A percentile compares a stretch with the other conserved stretches of the same genome.
phyloP scores from a whole-genome alignment of 2,329 filamentous ascomycete genomes.

The Aspergillus unguis region DNA sequence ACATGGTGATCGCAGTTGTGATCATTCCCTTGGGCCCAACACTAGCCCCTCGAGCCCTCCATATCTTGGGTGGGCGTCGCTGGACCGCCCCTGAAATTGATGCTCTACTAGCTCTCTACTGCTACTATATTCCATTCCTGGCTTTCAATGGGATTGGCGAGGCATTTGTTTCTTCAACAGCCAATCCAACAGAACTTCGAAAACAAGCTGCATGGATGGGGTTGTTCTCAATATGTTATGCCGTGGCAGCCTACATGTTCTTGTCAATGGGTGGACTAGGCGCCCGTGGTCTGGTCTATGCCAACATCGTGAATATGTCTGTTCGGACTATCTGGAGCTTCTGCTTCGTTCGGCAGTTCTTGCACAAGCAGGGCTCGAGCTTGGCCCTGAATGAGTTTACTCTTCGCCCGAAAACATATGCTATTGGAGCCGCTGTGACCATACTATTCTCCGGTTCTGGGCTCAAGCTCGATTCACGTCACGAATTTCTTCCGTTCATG shows the following conservation, averaged over 20 bases:
- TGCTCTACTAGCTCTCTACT: conserved; percentile 72
- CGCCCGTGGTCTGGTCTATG: conserved; percentile 75
- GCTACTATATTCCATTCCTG: conserved; percentile 88
- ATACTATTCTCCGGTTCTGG: conserved; percentile 31
- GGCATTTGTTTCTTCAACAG: conserved; percentile 87
- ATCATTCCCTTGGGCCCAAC: conserved; percentile 70
- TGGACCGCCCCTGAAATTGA: conserved; percentile 76
- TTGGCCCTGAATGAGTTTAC: conserved; percentile 45
- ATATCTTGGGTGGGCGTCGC: conserved; percentile 68
- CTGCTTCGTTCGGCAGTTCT: conserved; percentile 66
- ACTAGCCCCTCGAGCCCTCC: conserved; percentile 69
- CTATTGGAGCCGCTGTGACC: conserved; percentile 45
- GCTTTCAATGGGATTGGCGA: conserved; percentile 90
- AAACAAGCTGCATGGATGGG: conserved; percentile 81
- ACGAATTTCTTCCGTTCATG: conserved; percentile 47
- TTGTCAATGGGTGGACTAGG: conserved; percentile 67
- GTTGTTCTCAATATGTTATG: conserved; percentile 74
- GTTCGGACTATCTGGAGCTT: conserved; percentile 79
- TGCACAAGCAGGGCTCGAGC: conserved; percentile 46
- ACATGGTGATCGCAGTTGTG: conserved; percentile 68
- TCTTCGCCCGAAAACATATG: conserved; percentile 45
- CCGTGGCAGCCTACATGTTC: conserved; percentile 68
- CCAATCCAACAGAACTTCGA: conserved; percentile 70
- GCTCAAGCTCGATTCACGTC: conserved; percentile 17
- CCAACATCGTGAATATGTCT: conserved; percentile 86